A percentile compares a stretch with the other conserved stretches of the same genome.
phyloP scores from a whole-genome alignment of 257 asterid species.

The Ligustrum vulgare region DNA sequence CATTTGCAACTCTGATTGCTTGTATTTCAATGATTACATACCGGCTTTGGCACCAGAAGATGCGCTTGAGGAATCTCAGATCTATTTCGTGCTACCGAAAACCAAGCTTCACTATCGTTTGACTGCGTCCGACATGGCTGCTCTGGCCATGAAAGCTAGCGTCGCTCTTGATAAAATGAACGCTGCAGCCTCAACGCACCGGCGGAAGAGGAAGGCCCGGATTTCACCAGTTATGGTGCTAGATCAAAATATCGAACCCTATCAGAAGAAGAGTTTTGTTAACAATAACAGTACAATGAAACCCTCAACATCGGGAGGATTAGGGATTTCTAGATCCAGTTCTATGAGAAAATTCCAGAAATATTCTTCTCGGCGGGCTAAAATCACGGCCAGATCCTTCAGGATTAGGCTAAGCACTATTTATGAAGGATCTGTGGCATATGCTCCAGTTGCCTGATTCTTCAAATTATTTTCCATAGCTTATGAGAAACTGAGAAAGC shows the following conservation, averaged over 20 bases:
- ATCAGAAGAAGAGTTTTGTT: neutral
- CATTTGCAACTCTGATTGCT: constrained; percentile 61
- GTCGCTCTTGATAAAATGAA: constrained; percentile 47
- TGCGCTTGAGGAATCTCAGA: constrained; percentile 51
- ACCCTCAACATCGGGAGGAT: constrained; percentile 14
- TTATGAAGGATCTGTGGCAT: constrained; percentile 58
- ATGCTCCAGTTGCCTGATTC: neutral
- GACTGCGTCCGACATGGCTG: constrained; percentile 73
- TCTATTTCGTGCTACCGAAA: constrained; percentile 57
- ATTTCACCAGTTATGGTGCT: constrained; percentile 41
- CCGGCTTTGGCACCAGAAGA: constrained; percentile 40
- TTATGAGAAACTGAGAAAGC: neutral
- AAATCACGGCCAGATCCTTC: constrained; percentile 59
- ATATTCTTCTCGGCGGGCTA: constrained; percentile 56
- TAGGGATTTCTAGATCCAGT: constrained; percentile 50
- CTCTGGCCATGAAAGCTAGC: constrained; percentile 78
- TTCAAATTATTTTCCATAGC: neutral
- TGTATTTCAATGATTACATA: constrained; percentile 55
- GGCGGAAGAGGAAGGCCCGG: constrained; percentile 36
- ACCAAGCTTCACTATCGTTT: constrained; percentile 50
- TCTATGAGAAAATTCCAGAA: constrained; percentile 48
- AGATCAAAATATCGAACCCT: neutral
- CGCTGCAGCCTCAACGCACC: constrained; percentile 10
- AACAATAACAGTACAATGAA: constrained; percentile 7
- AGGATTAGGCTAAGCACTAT: constrained; percentile 53